Evolutionary conservation across 352 stramenopile species (phyloP), one percentile per base, ranked within the genome.

Genomic region (Halophytophthora polymorphica): DNA sequence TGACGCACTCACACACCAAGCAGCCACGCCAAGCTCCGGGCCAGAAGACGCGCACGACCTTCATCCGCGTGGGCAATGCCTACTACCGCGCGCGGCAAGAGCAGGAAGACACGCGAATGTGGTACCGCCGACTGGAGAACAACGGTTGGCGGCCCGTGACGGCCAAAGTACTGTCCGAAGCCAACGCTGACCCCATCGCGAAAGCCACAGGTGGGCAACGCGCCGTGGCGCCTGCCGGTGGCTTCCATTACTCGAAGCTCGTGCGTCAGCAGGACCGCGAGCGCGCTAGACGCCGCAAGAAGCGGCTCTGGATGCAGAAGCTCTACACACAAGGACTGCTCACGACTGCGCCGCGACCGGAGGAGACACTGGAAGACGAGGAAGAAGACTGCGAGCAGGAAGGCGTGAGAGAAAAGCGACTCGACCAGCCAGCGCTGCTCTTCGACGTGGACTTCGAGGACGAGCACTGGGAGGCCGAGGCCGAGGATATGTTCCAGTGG

Each of bases 91-190:
- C 78, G 0, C 65, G 63, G n/a, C 62, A 80, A 42, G 56, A 64
- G 13, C 68, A 54, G 11, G 60, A 84, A 52, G 73, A 86, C 45
- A 89, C 61, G 36, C 66, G 61, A 14, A 58, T 81, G 33, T 96
- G 88, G 90, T 97, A 97, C 63, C 60, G 71, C 28, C 79, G 89
- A 12, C 69, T 90, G 15, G 90, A 97, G 52, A 91, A 95, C 70
- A 97, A 97, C 37, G 85, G 86, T 5, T 97, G 90, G 89, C 83
- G 89, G 4, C 80, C 83, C 2, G 87, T 97, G 58, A 94, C 85
- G 0, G 77, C 82, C 42, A 92, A 93, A 54, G 78, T 88, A 23
- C 49, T 92, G 21, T 56, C 74, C 1, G 78, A 87, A 41, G 72
- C 82, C 8, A 73, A 65, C 34, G 71, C 69, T 23, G 81, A 90